Evolutionary conservation across 108 stramenopile species (phyloP), one percentile per base, ranked within the genome.

Genomic region (Cyclotella kingstonii): DNA sequence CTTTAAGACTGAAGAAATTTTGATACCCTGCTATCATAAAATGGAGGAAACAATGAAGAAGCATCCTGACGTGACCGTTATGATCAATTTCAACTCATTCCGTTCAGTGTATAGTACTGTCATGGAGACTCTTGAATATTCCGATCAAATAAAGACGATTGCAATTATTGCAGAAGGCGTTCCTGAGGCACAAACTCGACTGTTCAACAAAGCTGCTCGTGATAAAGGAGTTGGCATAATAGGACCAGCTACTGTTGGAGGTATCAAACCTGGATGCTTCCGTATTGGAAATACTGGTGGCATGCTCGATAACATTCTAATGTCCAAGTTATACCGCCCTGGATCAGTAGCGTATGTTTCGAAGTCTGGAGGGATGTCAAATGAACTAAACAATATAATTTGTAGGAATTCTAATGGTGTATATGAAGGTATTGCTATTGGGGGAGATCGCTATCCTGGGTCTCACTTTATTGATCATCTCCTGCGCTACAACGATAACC

Each of bases 121-220:
- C 12, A 84, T 89, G 81, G 91, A 95, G 39, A 82, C 81, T 11
- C 77, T 93, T 27, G 64, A 78, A 35, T 84, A 73, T 52, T 78
- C 79, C 1, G 43, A 79, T 54, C 89, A 87, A 73, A 83, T 95
- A 63, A 85, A 80, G 58, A 91, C 91, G 11, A 77, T 95, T 54
- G 94, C 91, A 28, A 91, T 95, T 60, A 95, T 95, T 55, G 94
- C 94, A 8, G 94, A 95, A 76, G 94, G 94, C 8, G 91, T 95
- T n/a, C 94, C 94, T 0, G 94, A 95, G 70, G 76, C 73, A 27
- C 90, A 93, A 60, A 89, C 94, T 7, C 67, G 94, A 26, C 46
- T 67, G 35, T 81, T 95, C 21, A 90, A 83, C 63, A 80, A 83
- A 45, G 69, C 40, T 11, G 94, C 94, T 9, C 68, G 71, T 17